These are phyloP conservation scores for Tuber magnatum DNA, from an alignment of 495 filamentous ascomycete genomes.

Conservation along the genomic window DNA sequence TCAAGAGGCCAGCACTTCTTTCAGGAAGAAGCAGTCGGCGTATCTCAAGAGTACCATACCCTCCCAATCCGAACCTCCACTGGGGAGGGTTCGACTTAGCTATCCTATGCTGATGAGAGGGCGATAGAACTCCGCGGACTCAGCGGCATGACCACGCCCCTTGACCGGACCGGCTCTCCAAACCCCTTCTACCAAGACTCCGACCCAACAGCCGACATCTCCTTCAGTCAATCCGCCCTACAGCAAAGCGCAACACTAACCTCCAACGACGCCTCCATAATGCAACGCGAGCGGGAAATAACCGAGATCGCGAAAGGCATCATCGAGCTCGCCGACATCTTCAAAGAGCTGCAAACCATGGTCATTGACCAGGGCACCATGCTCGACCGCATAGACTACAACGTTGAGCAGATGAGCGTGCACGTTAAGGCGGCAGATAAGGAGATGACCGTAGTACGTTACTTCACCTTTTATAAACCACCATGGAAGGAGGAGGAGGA, in stretches of 20 bases:
- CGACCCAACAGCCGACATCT: constrained; percentile 60
- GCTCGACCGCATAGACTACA: constrained; percentile 97
- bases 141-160: constrained; percentile 55
- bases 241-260: constrained; percentile 61
- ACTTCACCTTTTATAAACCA: neutral
- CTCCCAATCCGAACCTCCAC: neutral
- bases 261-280: constrained; percentile 75
- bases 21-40: constrained; percentile 92
- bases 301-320: constrained; percentile 96
- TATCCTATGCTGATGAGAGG: constrained; percentile 21
- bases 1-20: constrained; percentile 84
- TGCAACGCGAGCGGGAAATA: constrained; percentile 92
- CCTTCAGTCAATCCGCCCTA: constrained; percentile 81
- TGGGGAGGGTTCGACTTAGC: neutral
- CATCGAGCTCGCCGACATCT: constrained; percentile 91
- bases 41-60: constrained; percentile 76
- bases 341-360: constrained; percentile 92
- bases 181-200: constrained; percentile 31
- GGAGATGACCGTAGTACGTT: constrained; percentile 71
- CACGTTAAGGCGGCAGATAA: constrained; percentile 89
- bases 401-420: constrained; percentile 82
- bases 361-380: constrained; percentile 97
- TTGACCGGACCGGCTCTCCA: constrained; percentile 51
- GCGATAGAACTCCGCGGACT: constrained; percentile 73
- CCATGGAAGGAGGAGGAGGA: no score